phyloP scores from a whole-genome alignment of 768 basidiomycete genomes.

The Trametes elegans region DNA sequence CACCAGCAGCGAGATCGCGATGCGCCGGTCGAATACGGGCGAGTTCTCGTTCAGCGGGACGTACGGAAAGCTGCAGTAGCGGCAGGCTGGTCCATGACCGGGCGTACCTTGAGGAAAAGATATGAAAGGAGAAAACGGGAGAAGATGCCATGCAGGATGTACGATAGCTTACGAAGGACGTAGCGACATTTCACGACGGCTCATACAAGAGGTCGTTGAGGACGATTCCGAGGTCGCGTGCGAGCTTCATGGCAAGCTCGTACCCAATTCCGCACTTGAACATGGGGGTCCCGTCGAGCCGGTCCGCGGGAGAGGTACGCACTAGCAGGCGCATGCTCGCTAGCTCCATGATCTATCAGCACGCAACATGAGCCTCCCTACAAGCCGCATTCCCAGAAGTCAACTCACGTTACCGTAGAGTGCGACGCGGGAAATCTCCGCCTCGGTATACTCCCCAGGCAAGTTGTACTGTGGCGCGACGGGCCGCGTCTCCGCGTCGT shows the following conservation, averaged over 20 bases:
- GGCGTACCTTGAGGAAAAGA: neutral
- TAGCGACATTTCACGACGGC: no score
- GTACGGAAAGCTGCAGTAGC: conserved; percentile 39
- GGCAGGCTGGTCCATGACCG: no score
- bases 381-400: no score
- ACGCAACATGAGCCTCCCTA: neutral
- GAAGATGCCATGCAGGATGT: neutral
- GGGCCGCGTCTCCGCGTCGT: conserved; percentile 50
- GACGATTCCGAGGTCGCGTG: conserved; percentile 57
- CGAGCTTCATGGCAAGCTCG: conserved; percentile 50
- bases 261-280: conserved; percentile 75
- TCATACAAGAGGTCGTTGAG: conserved; percentile 74
- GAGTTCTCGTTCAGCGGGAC: conserved; percentile 57
- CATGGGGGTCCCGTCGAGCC: conserved; percentile 64
- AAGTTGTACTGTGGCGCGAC: conserved; percentile 47
- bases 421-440: conserved; percentile 63
- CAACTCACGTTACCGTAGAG: conserved; percentile 54
- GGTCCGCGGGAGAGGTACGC: conserved; percentile 57
- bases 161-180: no score
- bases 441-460: conserved; percentile 73
- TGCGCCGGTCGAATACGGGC: conserved; percentile 46
- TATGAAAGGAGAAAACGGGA: neutral
- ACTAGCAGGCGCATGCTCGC: conserved; percentile 64
- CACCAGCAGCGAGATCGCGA: conserved; percentile 41
- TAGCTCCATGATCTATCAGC: conserved; percentile 60